Conservation (phyloP, 2,329 filamentous ascomycete genomes). For the Stachybotrys echinatus region DNA sequence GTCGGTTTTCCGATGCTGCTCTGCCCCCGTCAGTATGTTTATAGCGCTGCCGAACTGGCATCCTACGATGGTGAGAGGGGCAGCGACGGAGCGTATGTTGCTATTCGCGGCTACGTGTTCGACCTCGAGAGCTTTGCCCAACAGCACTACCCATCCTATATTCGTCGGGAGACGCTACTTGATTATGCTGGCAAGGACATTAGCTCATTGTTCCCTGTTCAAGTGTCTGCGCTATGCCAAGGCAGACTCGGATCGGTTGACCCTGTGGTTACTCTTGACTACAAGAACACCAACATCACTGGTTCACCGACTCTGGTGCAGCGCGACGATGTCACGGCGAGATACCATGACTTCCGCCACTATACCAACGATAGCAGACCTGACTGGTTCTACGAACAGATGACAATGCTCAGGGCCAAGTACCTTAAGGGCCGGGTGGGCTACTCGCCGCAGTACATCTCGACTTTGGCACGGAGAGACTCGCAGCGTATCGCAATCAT, state of each 20-base stretch:
- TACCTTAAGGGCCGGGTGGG: slow-evolving; percentile 87
- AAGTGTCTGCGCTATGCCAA: slow-evolving; percentile 86
- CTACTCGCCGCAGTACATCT: slow-evolving; percentile 73
- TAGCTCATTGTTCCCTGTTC: slow-evolving; percentile 85
- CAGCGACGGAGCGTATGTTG: slow-evolving; percentile 57
- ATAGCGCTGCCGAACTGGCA: slow-evolving; percentile 69
- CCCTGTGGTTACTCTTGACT: slow-evolving; percentile 76
- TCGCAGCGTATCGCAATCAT: slow-evolving; percentile 71
- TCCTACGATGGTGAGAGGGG: slow-evolving; percentile 67
- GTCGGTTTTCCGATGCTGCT: slow-evolving; percentile 81
- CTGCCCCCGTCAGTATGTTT: slow-evolving; percentile 89
- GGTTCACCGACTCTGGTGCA: slow-evolving; percentile 62
- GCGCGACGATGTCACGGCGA: slow-evolving; percentile 63
- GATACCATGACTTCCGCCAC: slow-evolving; percentile 90
- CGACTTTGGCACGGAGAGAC: slow-evolving; percentile 58
- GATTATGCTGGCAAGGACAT: slow-evolving; percentile 85
- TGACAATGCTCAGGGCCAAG: slow-evolving; percentile 68
- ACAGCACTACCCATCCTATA: slow-evolving; percentile 62
- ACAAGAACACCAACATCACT: slow-evolving; percentile 69
- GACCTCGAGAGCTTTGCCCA: slow-evolving; percentile 71
- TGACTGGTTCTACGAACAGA: slow-evolving; percentile 91
- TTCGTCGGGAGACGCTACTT: slow-evolving; percentile 57
- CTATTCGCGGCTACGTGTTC: slow-evolving; percentile 87
- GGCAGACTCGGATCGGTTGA: slow-evolving; percentile 63
- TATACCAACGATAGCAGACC: slow-evolving; percentile 75